phyloP scores from a whole-genome alignment of 108 stramenopile species.

The Hondaea fermentalgiana region DNA sequence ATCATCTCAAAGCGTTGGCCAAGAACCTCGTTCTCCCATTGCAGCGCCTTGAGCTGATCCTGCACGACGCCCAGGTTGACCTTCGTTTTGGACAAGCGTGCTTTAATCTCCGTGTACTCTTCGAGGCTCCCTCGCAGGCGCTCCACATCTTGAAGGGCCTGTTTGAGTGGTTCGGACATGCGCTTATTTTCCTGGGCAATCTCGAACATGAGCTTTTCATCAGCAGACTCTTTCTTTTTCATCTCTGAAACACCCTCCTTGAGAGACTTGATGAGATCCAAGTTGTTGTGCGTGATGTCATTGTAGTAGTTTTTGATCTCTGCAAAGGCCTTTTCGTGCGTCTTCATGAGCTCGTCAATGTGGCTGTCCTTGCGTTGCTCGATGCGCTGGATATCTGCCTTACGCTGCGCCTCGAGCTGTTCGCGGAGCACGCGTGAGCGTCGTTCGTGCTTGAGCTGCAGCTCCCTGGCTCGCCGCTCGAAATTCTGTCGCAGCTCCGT shows the following conservation, averaged over 20 bases:
- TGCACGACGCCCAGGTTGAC: constrained; percentile 37
- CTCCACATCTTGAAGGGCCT: constrained; percentile 42
- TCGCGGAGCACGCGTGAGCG: constrained; percentile 33
- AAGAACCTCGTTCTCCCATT: constrained; percentile 55
- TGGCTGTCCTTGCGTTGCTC: constrained; percentile 26
- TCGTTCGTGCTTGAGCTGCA: constrained; percentile 30
- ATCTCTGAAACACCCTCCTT: constrained; percentile 52
- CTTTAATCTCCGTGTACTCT: constrained; percentile 23
- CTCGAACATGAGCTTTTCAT: constrained; percentile 51
- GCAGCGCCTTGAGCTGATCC: constrained; percentile 30
- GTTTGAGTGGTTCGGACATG: constrained; percentile 52
- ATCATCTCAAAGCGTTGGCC: constrained; percentile 33
- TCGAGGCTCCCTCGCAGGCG: constrained; percentile 42
- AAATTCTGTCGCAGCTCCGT: constrained; percentile 53
- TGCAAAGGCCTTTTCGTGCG: constrained; percentile 55
- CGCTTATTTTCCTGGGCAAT: constrained; percentile 51
- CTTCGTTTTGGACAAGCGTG: constrained; percentile 19
- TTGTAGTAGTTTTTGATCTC: constrained; percentile 65
- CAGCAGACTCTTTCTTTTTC: constrained; percentile 44
- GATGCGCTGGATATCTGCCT: constrained; percentile 38
- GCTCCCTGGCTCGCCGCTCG: constrained; percentile 41
- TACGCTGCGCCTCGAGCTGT: constrained; percentile 40
- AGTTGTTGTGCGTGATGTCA: constrained; percentile 64
- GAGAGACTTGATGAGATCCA: constrained; percentile 58
- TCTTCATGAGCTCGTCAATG: constrained; percentile 39